These are phyloP conservation scores for Rhododendron griersonianum DNA, from an alignment of 148 eudicot genomes.

Conservation along the genomic window DNA sequence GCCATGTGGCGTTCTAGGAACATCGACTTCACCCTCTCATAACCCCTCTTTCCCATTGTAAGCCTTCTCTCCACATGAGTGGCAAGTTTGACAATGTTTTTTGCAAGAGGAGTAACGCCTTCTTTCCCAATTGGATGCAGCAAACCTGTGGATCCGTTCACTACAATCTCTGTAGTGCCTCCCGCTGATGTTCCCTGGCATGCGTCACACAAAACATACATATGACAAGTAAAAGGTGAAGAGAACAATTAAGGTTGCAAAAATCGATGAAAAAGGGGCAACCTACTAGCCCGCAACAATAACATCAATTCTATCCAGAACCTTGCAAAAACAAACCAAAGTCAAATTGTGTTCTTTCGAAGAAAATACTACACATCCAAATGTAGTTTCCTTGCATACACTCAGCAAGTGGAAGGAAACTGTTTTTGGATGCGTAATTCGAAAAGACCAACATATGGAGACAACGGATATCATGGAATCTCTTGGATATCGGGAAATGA, in stretches of 20 bases:
- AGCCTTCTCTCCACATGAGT: conserved; percentile 75
- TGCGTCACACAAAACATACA: neutral
- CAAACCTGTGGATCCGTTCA: conserved; percentile 76
- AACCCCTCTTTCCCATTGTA: conserved; percentile 85
- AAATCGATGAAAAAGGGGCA: neutral
- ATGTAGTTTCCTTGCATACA: neutral
- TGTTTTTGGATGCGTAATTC: neutral
- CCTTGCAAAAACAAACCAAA: neutral
- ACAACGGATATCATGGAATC: neutral
- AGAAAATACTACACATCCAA: neutral
- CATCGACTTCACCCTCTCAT: conserved; percentile 72
- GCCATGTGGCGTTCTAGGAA: conserved; percentile 90
- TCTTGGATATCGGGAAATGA: neutral
- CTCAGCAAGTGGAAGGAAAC: neutral
- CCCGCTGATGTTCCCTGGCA: conserved; percentile 97
- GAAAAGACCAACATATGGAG: neutral
- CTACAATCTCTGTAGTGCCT: conserved; percentile 90
- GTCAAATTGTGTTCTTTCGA: neutral
- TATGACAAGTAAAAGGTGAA: neutral
- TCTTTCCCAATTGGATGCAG: conserved; percentile 89
- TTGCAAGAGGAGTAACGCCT: conserved; percentile 75
- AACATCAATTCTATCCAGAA: neutral
- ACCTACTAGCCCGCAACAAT: neutral
- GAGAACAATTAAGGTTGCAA: neutral
- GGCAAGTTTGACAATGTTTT: conserved; percentile 75